These are phyloP conservation scores for Verticillium nubilum DNA, from an alignment of 2,329 filamentous ascomycete species.

Conservation along the genomic window DNA sequence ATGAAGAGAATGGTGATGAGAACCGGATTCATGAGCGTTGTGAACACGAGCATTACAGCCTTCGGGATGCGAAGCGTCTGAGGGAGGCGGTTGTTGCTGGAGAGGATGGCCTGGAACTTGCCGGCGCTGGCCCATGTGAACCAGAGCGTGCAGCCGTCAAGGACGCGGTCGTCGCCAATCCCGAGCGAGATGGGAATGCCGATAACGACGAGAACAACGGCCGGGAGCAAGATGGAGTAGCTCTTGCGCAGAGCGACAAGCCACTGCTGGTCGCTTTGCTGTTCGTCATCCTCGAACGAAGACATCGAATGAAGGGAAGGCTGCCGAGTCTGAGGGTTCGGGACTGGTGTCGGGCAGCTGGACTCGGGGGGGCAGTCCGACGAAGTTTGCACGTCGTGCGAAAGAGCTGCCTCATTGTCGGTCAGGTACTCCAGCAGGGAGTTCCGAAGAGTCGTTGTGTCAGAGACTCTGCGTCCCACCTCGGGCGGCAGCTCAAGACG, in stretches of 20 bases:
- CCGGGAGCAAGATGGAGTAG: constrained; percentile 23
- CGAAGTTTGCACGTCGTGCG: constrained; percentile 3
- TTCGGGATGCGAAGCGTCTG: not conserved
- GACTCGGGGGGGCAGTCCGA: constrained; percentile 9
- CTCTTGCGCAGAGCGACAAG: constrained; percentile 1
- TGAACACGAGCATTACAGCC: constrained; percentile 8
- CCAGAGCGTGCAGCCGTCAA: constrained; percentile 42
- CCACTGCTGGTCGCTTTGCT: not conserved
- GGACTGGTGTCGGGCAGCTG: constrained; percentile 2
- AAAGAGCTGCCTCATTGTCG: constrained; percentile 8
- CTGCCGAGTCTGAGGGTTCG: not conserved
- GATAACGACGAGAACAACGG: constrained; percentile 26
- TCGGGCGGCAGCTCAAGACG: constrained; percentile 1
- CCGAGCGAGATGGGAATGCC: constrained; percentile 34
- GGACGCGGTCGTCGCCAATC: constrained; percentile 26
- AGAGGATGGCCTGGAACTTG: constrained; percentile 30
- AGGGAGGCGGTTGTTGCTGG: constrained; percentile 6
- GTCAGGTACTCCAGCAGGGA: constrained; percentile 5
- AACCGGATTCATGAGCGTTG: constrained; percentile 41
- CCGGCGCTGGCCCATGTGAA: constrained; percentile 42
- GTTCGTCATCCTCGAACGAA: not conserved
- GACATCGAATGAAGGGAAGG: not conserved
- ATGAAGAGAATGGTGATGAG: constrained; percentile 39
- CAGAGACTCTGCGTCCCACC: constrained; percentile 4
- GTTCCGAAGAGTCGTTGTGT: constrained; percentile 4